phyloP scores from a whole-genome alignment of 2,329 filamentous ascomycete species.

The Fusarium sp. region DNA sequence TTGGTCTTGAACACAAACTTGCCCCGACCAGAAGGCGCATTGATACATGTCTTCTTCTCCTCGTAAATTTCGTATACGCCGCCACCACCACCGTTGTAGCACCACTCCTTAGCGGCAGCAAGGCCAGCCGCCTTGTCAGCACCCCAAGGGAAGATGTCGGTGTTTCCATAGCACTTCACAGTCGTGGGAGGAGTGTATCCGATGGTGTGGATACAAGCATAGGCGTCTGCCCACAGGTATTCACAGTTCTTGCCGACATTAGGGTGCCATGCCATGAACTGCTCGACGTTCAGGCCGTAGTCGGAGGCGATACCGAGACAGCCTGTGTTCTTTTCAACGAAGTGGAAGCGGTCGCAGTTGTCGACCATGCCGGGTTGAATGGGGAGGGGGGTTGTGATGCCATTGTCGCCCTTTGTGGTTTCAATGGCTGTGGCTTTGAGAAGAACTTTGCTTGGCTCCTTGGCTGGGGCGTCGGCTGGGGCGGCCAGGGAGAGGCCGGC shows the following conservation, averaged over 20 bases:
- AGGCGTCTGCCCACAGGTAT: conserved; percentile 13
- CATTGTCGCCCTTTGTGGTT: conserved; percentile 1
- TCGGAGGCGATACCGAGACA: background rate
- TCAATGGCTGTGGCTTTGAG: conserved; percentile 13
- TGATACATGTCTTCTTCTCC: conserved; percentile 6
- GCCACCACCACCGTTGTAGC: background rate
- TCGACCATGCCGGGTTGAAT: conserved; percentile 25
- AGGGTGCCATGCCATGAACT: conserved; percentile 19
- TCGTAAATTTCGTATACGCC: background rate
- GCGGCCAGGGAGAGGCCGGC: background rate
- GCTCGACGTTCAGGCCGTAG: background rate
- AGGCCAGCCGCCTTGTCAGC: conserved; percentile 13
- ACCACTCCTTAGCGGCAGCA: conserved; percentile 6
- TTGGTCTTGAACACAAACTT: conserved; percentile 18
- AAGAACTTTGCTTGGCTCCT: background rate
- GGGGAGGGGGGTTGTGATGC: conserved; percentile 16
- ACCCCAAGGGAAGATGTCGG: background rate
- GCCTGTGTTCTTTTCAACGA: background rate
- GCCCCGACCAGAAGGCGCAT: conserved; percentile 9
- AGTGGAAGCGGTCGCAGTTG: conserved; percentile 11
- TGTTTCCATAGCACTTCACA: background rate
- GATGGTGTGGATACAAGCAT: conserved; percentile 7
- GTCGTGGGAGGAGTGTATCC: background rate
- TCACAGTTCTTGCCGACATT: background rate
- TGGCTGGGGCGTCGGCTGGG: background rate